Base-by-base conservation (phyloP, 2,329 filamentous ascomycete species). In the Fusarium cyanostomum region DNA sequence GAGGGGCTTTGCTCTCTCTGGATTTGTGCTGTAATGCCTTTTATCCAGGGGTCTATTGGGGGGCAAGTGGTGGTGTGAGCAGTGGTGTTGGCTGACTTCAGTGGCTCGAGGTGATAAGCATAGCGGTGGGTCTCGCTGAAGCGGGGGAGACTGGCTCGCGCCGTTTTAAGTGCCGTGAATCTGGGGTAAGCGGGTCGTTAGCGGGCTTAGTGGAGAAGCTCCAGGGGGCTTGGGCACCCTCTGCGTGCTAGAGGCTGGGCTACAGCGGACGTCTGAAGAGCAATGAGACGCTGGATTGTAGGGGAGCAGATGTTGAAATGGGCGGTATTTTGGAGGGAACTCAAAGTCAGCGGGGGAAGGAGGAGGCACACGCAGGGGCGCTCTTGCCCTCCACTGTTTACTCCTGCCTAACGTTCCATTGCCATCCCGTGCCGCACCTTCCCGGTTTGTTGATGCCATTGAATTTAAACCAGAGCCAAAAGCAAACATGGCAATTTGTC, bases 121-220 rank as follows among this genome's bases (percentile, higher is more conserved):
- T 4, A 27, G 34, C 41, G 30, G 50, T 39, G 35, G 54, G 59
- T 51, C 31, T 39, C 28, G 33, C 41, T 45, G 34, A 39, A 60
- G 60, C 60, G 59, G 60, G 59, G 60, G 26, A 31, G 33, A 42
- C 46, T 52, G 42, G 59, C 33, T 15, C 27, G 33, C 44, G 27
- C 54, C 35, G 39, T 59, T 50, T 30, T 45, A 48, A 49, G 45
- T 64, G 49, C 59, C 60, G 60, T 45, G 41, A 64, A 64, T 64
- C 60, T 64, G 60, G 61, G 61, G 61, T 54, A 64, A 64, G 60
- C 60, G 61, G 61, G 60, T 39, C 49, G 30, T 38, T 64, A 64
- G 60, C 37, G 18, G 41, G 27, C 49, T 64, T 15, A 60, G 59
- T 64, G 60, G 60, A 13, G 60, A 59, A 39, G 34, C 35, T 59